A percentile compares a stretch with the other conserved stretches of the same genome.
These are phyloP conservation scores for Malassezia psittaci DNA, from an alignment of 1,284 basidiomycete genomes.

Conservation along the genomic window DNA sequence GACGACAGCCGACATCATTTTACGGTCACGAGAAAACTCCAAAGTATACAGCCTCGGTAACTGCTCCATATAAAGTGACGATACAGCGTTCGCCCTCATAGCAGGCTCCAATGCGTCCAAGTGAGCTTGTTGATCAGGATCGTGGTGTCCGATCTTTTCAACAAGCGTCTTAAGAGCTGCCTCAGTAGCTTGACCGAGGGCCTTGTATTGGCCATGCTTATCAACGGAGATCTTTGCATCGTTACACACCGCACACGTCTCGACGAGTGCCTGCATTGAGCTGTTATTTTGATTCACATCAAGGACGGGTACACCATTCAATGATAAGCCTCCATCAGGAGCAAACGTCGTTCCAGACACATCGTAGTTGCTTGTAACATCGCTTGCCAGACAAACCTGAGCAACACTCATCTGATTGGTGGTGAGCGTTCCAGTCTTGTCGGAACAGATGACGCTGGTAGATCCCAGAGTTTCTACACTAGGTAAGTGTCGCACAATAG, in stretches of 20 bases:
- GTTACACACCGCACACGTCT: slow-evolving; percentile 44
- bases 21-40: slow-evolving; percentile 94
- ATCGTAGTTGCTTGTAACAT: slow-evolving; percentile 23
- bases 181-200: slow-evolving; percentile 87
- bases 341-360: slow-evolving; percentile 41
- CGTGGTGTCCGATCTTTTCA: slow-evolving; percentile 63
- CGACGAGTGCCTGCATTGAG: slow-evolving; percentile 37
- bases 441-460: slow-evolving; percentile 47
- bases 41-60: slow-evolving; percentile 79
- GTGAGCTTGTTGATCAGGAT: slow-evolving; percentile 51
- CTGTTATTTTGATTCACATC: slow-evolving; percentile 30
- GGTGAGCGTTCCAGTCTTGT: slow-evolving; percentile 48
- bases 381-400: slow-evolving; percentile 18
- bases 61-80: slow-evolving; percentile 66
- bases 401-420: slow-evolving; percentile 48
- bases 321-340: slow-evolving; percentile 28
- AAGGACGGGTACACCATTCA: slow-evolving; percentile 18
- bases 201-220: slow-evolving; percentile 67
- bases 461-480: slow-evolving; percentile 46
- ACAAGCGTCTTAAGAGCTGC: slow-evolving; percentile 55
- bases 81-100: slow-evolving; percentile 65
- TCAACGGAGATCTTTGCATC: slow-evolving; percentile 35
- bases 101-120: slow-evolving; percentile 56
- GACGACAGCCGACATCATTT: slow-evolving; percentile 94
- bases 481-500: slow-evolving; percentile 45